Evolutionary conservation across 2,329 filamentous ascomycete genomes (phyloP), one percentile per base, ranked within the genome.

Genomic region (Trichoderma cornu-damae): DNA sequence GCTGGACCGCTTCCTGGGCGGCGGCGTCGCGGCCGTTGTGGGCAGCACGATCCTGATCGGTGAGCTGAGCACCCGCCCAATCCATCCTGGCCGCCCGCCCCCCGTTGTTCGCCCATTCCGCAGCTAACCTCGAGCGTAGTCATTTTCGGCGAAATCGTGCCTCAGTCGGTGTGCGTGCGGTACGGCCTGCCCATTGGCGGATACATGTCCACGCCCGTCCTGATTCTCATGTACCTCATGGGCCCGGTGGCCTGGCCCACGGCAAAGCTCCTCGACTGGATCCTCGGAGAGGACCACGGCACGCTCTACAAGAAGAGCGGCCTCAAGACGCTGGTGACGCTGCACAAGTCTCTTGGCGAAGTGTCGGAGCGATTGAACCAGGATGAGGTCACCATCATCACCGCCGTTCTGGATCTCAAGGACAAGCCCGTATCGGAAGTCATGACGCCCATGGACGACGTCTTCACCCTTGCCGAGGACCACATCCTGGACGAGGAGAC

Each of bases 351-450:
- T 2, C 77, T 97, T 11, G 94, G 94, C 26, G 86, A 90, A 44
- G 87, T 88, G 28, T 88, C 88, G 37, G 91, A 99, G 68, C 87
- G 94, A 58, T 78, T 99, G 54, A 97, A 96, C 72, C 88, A 96
- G 64, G 94, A 99, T 68, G 94, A 99, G 72, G 94, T 99, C 63
- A 97, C 94, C 60, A 99, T 99, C 70, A 99, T 99, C 72, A 96
- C 90, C 63, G 93, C 94, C 35, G 94, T 97, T 12, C 77, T 99
- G 58, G 94, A 99, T 69, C 79, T 99, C 63, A 99, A 97, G 76
- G 92, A 94, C 64, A 99, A 99, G 76, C 81, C 93, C 0, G 92
- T 99, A 6, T 90, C 90, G 43, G 88, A 85, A 68, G 96, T 99
- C 69, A 99, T 99, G 94, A 99, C 95, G 0, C 94, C 94, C 1